Evolutionary conservation across 2,329 filamentous ascomycete species (phyloP).

Genomic region (Pseudogymnoascus verrucosus): DNA sequence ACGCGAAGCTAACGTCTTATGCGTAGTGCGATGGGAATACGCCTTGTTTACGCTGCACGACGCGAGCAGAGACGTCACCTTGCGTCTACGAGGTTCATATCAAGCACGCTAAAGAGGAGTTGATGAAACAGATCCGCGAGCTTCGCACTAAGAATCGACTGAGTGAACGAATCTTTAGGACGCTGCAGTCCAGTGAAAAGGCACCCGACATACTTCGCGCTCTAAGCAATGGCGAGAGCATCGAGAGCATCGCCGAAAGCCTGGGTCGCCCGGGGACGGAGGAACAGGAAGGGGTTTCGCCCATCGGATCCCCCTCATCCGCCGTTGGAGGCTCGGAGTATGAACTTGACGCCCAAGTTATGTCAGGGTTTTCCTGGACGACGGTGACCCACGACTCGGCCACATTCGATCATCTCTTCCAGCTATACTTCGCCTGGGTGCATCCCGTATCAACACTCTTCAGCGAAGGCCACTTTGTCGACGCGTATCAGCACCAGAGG

Average conservation of each 20-base stretch:
- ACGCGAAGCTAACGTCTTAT: neutral
- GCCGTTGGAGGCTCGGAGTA: conserved; percentile 20
- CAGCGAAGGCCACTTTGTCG: conserved; percentile 24
- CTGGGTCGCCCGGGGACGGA: conserved; percentile 20
- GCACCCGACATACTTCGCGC: conserved; percentile 25
- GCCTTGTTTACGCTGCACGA: conserved; percentile 27
- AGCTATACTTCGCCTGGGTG: conserved; percentile 29
- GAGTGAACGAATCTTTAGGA: conserved; percentile 24
- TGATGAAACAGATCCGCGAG: conserved; percentile 27
- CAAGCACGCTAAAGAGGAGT: conserved; percentile 29
- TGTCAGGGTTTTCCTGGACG: conserved; percentile 23
- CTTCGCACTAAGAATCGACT: conserved; percentile 23
- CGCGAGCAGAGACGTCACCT: conserved; percentile 19
- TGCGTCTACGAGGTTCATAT: conserved; percentile 29
- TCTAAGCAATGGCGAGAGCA: conserved; percentile 23
- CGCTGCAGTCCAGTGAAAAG: conserved; percentile 23
- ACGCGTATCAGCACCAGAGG: conserved; percentile 22
- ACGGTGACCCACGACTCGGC: conserved; percentile 21
- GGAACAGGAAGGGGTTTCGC: conserved; percentile 20
- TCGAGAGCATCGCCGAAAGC: conserved; percentile 24
- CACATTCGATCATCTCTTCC: conserved; percentile 26
- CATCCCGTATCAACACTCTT: conserved; percentile 30
- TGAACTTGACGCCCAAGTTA: neutral
- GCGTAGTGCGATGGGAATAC: conserved; percentile 28
- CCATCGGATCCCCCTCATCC: conserved; percentile 18